Evolutionary conservation across 2,329 filamentous ascomycete genomes (phyloP).

Genomic region (Ceratocystis huliohia): DNA sequence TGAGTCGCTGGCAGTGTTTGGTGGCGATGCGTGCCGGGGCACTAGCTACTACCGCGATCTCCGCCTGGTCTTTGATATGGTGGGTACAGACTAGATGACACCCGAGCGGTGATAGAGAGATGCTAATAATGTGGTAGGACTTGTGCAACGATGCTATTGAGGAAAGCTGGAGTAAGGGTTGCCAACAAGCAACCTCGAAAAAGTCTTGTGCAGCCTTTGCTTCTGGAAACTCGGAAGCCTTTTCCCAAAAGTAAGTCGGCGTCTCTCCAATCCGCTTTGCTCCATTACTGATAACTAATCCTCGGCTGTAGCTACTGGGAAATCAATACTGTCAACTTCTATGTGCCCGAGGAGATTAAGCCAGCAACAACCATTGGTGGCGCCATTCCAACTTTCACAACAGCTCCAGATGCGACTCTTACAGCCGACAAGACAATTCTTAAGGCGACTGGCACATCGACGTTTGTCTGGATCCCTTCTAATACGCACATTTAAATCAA

Average conservation of each 20-base stretch:
- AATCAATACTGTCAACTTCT: slow-evolving; percentile 42
- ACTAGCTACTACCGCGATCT: slow-evolving; percentile 52
- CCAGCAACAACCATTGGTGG: slow-evolving; percentile 6
- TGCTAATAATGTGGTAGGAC: slow-evolving; percentile 30
- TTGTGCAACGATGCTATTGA: slow-evolving; percentile 69
- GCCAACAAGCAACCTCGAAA: slow-evolving; percentile 29
- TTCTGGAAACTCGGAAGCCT: slow-evolving; percentile 1
- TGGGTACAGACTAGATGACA: slow-evolving; percentile 21
- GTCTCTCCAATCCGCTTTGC: not conserved
- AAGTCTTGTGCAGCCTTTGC: slow-evolving; percentile 33
- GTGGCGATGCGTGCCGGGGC: slow-evolving; percentile 51
- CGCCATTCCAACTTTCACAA: slow-evolving; percentile 1
- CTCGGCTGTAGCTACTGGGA: slow-evolving; percentile 37
- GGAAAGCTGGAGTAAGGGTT: slow-evolving; percentile 30
- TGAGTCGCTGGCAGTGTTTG: slow-evolving; percentile 55
- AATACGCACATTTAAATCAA: not conserved
- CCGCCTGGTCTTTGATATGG: slow-evolving; percentile 60
- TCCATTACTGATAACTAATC: slow-evolving; percentile 7
- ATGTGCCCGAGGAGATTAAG: slow-evolving; percentile 24
- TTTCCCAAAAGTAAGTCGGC: slow-evolving; percentile 16
- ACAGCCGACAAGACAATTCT: slow-evolving; percentile 8
- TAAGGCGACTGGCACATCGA: slow-evolving; percentile 13
- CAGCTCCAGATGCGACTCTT: slow-evolving; percentile 14
- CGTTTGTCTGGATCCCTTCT: slow-evolving; percentile 2
- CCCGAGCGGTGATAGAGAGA: not conserved